phyloP scores from a whole-genome alignment of 176 grass and related monocot genomes.

The Cocos nucifera region DNA sequence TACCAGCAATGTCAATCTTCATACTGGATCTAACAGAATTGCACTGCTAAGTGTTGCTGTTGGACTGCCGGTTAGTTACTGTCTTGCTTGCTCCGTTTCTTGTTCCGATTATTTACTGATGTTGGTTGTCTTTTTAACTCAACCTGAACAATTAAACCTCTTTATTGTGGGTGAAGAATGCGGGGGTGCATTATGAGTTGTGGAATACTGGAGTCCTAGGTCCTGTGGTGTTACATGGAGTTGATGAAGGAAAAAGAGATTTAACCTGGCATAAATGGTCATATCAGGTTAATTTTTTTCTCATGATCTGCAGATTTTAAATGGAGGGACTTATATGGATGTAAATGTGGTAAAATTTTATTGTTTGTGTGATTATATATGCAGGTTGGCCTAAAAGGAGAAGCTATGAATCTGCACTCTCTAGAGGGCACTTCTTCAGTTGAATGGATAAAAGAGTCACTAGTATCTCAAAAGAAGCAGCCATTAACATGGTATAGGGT shows the following conservation, averaged over 20 bases:
- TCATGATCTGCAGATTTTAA: not conserved
- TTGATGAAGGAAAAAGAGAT: conserved; percentile 75
- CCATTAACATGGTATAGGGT: conserved; percentile 94
- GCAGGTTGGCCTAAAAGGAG: conserved; percentile 93
- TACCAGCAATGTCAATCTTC: conserved; percentile 58
- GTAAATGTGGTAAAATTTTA: not conserved
- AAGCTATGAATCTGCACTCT: conserved; percentile 96
- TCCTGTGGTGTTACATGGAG: conserved; percentile 71
- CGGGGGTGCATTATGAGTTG: conserved; percentile 82
- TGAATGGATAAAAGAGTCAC: conserved; percentile 91
- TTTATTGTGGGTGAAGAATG: conserved; percentile 39
- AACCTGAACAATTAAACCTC: not conserved
- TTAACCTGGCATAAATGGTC: conserved; percentile 97
- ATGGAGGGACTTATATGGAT: conserved; percentile 1
- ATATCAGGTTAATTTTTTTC: conserved; percentile 51
- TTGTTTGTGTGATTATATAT: conserved; percentile 3
- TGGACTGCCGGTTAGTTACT: conserved; percentile 74
- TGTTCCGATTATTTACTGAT: too few relatives aligned
- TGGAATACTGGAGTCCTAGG: conserved; percentile 93
- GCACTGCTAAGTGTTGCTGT: conserved; percentile 84
- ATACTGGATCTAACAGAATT: conserved; percentile 72
- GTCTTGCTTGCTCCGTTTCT: not conserved
- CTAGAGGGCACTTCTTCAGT: conserved; percentile 71
- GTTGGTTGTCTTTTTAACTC: too few relatives aligned
- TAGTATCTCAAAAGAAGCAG: conserved; percentile 62